Conservation (phyloP, 1,284 basidiomycete species). For the Heterobasidion irregulare region DNA sequence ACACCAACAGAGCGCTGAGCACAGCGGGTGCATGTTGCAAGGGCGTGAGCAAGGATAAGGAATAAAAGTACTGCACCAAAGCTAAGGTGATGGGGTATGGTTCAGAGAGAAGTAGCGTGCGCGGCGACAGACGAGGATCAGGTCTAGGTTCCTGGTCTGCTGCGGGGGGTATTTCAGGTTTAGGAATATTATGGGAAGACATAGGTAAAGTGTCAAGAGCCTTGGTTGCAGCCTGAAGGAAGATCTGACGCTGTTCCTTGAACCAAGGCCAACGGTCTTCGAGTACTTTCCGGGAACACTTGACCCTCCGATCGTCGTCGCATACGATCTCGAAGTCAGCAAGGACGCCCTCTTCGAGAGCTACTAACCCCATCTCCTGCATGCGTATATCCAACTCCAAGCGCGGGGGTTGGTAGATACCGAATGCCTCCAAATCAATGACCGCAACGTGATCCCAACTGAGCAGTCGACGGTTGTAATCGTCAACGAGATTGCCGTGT, state of each 20-base stretch:
- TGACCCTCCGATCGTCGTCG: constrained; percentile 80
- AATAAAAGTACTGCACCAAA: constrained; percentile 89
- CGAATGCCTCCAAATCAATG: constrained; percentile 88
- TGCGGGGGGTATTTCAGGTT: constrained; percentile 49
- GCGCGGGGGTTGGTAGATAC: constrained; percentile 82
- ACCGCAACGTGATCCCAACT: constrained; percentile 90
- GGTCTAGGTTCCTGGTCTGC: constrained; percentile 37
- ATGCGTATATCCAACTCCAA: constrained; percentile 61
- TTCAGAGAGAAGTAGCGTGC: constrained; percentile 77
- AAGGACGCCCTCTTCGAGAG: constrained; percentile 68
- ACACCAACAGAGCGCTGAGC: constrained; percentile 77
- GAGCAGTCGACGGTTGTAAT: constrained; percentile 84
- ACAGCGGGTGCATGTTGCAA: constrained; percentile 88
- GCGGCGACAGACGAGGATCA: constrained; percentile 75
- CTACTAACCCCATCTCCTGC: constrained; percentile 72
- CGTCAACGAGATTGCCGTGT: constrained; percentile 79
- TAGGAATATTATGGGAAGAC: constrained; percentile 46
- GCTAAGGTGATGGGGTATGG: constrained; percentile 86
- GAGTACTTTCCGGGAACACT: constrained; percentile 75
- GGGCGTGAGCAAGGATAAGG: constrained; percentile 76
- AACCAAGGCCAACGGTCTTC: constrained; percentile 95
- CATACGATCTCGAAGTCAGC: constrained; percentile 89
- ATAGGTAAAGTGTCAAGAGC: constrained; percentile 49
- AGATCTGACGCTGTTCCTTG: constrained; percentile 56
- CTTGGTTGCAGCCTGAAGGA: constrained; percentile 45